Evolutionary conservation across 2,329 filamentous ascomycete species (phyloP), one percentile per base, ranked within the genome.

Genomic region (Intubia oerlemansii): DNA sequence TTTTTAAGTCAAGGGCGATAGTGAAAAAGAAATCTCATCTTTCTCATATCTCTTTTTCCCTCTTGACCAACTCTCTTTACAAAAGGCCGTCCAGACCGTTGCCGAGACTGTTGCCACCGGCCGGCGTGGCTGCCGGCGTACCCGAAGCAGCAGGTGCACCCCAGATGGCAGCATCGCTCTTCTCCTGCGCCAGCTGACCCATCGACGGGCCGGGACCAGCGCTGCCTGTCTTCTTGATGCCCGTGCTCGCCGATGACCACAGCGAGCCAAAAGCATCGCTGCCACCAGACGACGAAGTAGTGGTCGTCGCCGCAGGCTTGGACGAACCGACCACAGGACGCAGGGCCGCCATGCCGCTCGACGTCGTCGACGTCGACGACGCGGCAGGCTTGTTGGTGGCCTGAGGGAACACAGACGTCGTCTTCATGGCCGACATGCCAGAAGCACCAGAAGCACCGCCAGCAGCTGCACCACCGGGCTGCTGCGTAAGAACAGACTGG

Each of bases 111-210:
- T n/a, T n/a, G n/a, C n/a, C n/a, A n/a, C n/a, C n/a, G n/a, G n/a
- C n/a, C n/a, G n/a, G n/a, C n/a, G n/a, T n/a, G n/a, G 44, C 13
- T 3, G 41, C 32, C 5, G 44, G 29, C 38, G 46, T 11, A 4
- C 39, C 32, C 5, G 44, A 30, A 38, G 46, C 31, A 7, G 69
- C 59, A 11, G 75, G 62, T 1, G 78, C 66, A 12, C 85, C 88
- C 82, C 90, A 98, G 37, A 98, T 80, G 7, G 84, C 82, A 11
- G 84, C 82, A 41, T 73, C 82, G 33, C 82, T 88, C 62, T 95
- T 93, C 53, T 93, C 82, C 59, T 93, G 93, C n/a, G 84, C 85
- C 29, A 98, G 68, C 48, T 91, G 84, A 17, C 82, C 84, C 53
- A 98, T 65, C 31, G 84, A 84, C 33, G 72, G 75, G 1, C 77